Evolutionary conservation across 305 asterid genomes (phyloP).

Genomic region (Fraxinus dipetala): DNA sequence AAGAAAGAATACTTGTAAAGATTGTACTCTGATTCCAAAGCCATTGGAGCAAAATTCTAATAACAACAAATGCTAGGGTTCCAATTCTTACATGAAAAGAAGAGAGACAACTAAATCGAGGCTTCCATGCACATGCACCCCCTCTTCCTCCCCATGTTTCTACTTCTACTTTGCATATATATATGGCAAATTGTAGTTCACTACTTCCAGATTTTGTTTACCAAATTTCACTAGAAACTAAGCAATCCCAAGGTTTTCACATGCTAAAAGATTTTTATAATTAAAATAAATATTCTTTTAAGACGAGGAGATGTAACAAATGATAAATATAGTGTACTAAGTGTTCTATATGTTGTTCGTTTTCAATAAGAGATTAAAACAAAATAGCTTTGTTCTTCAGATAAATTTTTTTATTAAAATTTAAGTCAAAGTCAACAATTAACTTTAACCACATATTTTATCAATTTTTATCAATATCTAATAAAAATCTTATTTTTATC

Average conservation of each 20-base stretch:
- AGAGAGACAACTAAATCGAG: neutral
- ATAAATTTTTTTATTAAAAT: no score
- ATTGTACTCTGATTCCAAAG: neutral
- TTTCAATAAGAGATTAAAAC: no score
- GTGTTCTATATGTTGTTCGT: no score
- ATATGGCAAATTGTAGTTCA: neutral
- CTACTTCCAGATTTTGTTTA: neutral
- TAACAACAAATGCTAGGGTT: neutral
- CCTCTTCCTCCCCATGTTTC: neutral
- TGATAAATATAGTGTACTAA: no score
- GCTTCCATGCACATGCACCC: neutral
- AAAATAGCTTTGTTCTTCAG: no score
- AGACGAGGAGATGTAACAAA: no score
- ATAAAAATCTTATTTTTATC: no score
- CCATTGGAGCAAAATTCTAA: neutral
- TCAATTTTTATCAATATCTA: no score
- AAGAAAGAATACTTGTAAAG: neutral
- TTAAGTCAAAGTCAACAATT: no score
- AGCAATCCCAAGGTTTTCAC: slow-evolving; percentile 3
- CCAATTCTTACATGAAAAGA: neutral
- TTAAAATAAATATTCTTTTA: neutral
- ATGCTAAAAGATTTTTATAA: neutral
- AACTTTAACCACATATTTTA: no score
- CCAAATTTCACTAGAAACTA: neutral
- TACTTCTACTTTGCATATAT: neutral